Conservation (phyloP, 805 yeast genomes). For the Candida multigemmis region DNA sequence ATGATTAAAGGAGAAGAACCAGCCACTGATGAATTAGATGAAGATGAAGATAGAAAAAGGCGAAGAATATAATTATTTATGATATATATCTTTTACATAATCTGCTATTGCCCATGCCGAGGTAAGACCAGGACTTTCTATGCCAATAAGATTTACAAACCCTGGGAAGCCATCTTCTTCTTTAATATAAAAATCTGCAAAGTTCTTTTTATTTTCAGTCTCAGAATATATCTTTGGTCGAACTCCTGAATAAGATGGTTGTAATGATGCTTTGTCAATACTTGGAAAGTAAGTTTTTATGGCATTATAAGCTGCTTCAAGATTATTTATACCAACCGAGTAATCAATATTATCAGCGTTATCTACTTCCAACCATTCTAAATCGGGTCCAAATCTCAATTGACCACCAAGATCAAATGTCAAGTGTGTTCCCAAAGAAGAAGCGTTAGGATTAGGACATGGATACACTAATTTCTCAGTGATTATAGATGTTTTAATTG, state of each 20-base stretch:
- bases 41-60: slow-evolving; percentile 1
- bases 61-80: slow-evolving; percentile 3
- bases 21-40: slow-evolving; percentile 2
- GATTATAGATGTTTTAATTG: slow-evolving; percentile 24
- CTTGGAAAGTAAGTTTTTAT: slow-evolving; percentile 57
- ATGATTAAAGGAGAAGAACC: slow-evolving; percentile 21
- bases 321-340: slow-evolving; percentile 37
- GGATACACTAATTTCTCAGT: slow-evolving; percentile 53
- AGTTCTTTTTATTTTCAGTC: slow-evolving; percentile 24
- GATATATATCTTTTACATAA: slow-evolving; percentile 39
- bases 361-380: slow-evolving; percentile 59
- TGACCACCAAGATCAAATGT: slow-evolving; percentile 78
- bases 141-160: slow-evolving; percentile 70
- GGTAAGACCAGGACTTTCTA: slow-evolving; percentile 89
- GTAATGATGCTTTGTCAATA: slow-evolving; percentile 41
- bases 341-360: slow-evolving; percentile 32
- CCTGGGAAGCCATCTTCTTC: slow-evolving; percentile 70
- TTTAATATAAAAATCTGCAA: slow-evolving; percentile 67
- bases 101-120: slow-evolving; percentile 76
- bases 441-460: slow-evolving; percentile 53
- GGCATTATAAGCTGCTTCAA: slow-evolving; percentile 47
- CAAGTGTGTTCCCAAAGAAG: slow-evolving; percentile 83
- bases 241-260: slow-evolving; percentile 71
- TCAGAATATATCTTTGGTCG: slow-evolving; percentile 64
- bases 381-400: slow-evolving; percentile 79